These are phyloP conservation scores for Fomitopsis palustris DNA, from an alignment of 1,284 basidiomycete genomes.

Conservation along the genomic window DNA sequence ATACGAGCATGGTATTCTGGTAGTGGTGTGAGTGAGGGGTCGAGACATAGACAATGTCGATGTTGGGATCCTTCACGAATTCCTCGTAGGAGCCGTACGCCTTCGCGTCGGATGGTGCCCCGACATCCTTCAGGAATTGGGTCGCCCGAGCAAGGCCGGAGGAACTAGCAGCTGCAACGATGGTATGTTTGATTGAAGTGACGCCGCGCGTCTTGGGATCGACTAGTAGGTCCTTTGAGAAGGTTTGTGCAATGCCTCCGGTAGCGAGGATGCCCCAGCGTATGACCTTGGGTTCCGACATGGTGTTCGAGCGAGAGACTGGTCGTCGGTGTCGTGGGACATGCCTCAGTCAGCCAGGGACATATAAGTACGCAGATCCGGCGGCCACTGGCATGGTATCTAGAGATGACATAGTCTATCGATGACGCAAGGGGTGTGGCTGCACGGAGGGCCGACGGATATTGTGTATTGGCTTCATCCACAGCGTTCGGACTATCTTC, in stretches of 20 bases:
- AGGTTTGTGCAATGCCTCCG: background rate
- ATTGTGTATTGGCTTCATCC: background rate
- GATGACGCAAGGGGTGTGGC: background rate
- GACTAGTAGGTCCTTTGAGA: background rate
- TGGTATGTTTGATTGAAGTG: background rate
- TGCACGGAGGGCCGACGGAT: background rate
- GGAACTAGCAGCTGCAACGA: background rate
- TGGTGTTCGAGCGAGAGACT: background rate
- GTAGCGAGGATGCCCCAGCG: constrained; percentile 2
- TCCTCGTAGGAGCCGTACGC: constrained; percentile 1
- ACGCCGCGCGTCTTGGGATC: background rate
- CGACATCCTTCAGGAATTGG: background rate
- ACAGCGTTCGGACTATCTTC: background rate
- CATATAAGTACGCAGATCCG: too few relatives aligned
- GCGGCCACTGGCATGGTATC: background rate
- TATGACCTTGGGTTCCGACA: background rate
- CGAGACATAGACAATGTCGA: background rate
- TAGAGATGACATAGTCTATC: background rate
- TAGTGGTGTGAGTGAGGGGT: constrained; percentile 2
- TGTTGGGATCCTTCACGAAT: background rate
- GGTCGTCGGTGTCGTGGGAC: background rate
- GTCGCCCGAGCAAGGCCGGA: background rate
- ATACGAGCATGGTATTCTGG: background rate
- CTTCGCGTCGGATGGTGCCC: background rate
- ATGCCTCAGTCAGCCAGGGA: background rate